Evolutionary conservation across 352 stramenopile genomes (phyloP).

Genomic region (Phytopythium vexans): DNA sequence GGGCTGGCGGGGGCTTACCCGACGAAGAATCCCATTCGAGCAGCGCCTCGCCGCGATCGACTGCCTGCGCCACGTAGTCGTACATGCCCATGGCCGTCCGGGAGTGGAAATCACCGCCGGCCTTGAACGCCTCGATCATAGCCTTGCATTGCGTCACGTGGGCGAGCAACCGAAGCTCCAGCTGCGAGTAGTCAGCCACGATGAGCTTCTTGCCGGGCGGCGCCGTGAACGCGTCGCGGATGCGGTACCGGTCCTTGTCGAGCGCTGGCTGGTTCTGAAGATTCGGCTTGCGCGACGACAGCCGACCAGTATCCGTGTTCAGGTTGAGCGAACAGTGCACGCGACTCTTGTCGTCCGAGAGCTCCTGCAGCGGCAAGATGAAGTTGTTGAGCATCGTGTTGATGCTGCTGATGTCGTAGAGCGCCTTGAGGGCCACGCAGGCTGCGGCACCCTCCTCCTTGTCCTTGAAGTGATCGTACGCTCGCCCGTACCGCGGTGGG

Average conservation of each 20-base stretch:
- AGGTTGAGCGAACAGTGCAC: slow-evolving; percentile 99
- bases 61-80: slow-evolving; percentile 94
- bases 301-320: slow-evolving; percentile 98
- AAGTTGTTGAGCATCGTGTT: slow-evolving; percentile 99
- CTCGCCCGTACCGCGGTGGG: slow-evolving; percentile 67
- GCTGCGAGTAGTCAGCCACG: slow-evolving; percentile 99
- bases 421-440: slow-evolving; percentile 92
- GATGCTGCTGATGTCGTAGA: slow-evolving; percentile 96
- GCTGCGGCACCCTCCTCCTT: slow-evolving; percentile 90
- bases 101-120: slow-evolving; percentile 92
- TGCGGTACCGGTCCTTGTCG: slow-evolving; percentile 87
- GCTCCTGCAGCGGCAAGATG: slow-evolving; percentile 89
- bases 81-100: slow-evolving; percentile 99
- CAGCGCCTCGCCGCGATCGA: slow-evolving; percentile 94
- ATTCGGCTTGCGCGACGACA: slow-evolving; percentile 97
- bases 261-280: slow-evolving; percentile 97
- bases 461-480: slow-evolving; percentile 93
- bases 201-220: slow-evolving; percentile 95
- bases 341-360: slow-evolving; percentile 92
- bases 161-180: slow-evolving; percentile 98
- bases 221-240: slow-evolving; percentile 92
- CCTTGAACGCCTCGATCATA: slow-evolving; percentile 98
- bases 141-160: slow-evolving; percentile 97
- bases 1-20: slow-evolving; percentile 84
- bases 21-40: slow-evolving; percentile 97